A percentile compares a stretch with the other conserved stretches of the same genome.
These are phyloP conservation scores for Fomitopsis pulvina DNA, from an alignment of 768 basidiomycete species.

Conservation along the genomic window DNA sequence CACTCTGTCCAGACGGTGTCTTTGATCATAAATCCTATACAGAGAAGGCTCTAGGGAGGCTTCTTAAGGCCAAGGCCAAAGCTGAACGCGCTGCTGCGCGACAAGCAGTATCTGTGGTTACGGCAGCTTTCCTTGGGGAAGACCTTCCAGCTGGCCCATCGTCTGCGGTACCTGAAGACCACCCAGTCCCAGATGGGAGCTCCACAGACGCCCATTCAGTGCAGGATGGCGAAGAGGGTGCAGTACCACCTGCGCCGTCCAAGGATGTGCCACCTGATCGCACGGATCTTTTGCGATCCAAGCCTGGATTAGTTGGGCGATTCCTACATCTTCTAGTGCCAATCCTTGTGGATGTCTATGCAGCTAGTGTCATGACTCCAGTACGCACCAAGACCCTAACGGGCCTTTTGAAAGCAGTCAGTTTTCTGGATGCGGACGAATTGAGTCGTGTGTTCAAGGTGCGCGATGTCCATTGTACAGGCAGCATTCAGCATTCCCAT, in stretches of 20 bases:
- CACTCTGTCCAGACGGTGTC: constrained; percentile 64
- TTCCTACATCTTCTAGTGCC: constrained; percentile 90
- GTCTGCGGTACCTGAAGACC: constrained; percentile 14
- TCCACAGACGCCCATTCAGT: constrained; percentile 6
- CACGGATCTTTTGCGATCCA: constrained; percentile 68
- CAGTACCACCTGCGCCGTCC: constrained; percentile 7
- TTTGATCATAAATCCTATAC: constrained; percentile 90
- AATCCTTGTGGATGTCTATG: constrained; percentile 96
- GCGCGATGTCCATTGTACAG: constrained; percentile 21
- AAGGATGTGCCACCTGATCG: constrained; percentile 45
- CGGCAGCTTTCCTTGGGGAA: constrained; percentile 8
- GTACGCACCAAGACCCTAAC: constrained; percentile 87
- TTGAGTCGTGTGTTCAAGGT: constrained; percentile 76
- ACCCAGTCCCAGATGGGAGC: constrained; percentile 1
- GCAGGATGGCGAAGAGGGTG: constrained; percentile 11
- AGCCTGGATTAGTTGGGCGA: constrained; percentile 67
- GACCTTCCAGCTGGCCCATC: constrained; percentile 18
- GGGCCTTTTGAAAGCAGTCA: constrained; percentile 84
- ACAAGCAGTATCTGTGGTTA: constrained; percentile 31
- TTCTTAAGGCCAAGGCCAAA: constrained; percentile 80
- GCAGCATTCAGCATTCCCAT: constrained; percentile 1
- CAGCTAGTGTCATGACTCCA: constrained; percentile 88
- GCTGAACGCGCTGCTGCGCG: constrained; percentile 72
- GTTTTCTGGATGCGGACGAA: constrained; percentile 75
- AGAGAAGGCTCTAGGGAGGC: constrained; percentile 71